Base-by-base conservation (phyloP, 495 filamentous ascomycete genomes). In the Penicillium pancosmium region DNA sequence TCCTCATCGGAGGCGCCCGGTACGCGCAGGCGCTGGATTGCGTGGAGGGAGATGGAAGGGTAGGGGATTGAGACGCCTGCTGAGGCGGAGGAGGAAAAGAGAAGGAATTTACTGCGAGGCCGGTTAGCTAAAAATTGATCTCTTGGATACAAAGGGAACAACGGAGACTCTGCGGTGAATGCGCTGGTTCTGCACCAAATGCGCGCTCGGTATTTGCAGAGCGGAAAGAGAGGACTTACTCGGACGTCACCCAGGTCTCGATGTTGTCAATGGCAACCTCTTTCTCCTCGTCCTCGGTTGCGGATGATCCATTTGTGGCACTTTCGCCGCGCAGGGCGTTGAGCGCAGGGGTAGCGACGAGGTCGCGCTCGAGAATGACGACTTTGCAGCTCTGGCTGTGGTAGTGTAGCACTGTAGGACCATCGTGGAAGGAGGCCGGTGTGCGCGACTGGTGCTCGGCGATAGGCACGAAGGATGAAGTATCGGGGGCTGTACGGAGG, bases 41-140 rank as follows among this genome's bases (percentile, higher is more conserved):
- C 94, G 73, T 98, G 94, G 10, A 98, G 85, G 31, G 88, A 89
- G 68, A 98, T 91, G 34, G 86, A 75, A 4, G 90, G 91, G 78
- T 97, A 98, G 13, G 92, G 89, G 57, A 98, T 92, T 40, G 86
- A 81, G 51, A 96, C 66, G 51, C 92, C 93, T 3, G 72, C 74
- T 34, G 79, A 73, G 47, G 76, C 78, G 18, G 82, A 53, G 49
- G 82, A 73, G 68, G 85, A 88, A 78, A 85, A 93, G 61, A 96
- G 73, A 47, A 85, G 83, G 59, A 97, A 79, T 74, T 87, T 86
- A 51, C 91, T 95, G 56, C 36, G 38, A 61, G 55, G 44, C 55
- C 16, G 0, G 43, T 54, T 50, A 23, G 27, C 52, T 40, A 3
- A 16, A 19, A 44, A 9, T 4, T 5, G 19, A 16, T n/a, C n/a